A percentile compares a stretch with the other conserved stretches of the same genome.
phyloP scores from a whole-genome alignment of 1,284 basidiomycete species.

The Ceratobasidium sp. region DNA sequence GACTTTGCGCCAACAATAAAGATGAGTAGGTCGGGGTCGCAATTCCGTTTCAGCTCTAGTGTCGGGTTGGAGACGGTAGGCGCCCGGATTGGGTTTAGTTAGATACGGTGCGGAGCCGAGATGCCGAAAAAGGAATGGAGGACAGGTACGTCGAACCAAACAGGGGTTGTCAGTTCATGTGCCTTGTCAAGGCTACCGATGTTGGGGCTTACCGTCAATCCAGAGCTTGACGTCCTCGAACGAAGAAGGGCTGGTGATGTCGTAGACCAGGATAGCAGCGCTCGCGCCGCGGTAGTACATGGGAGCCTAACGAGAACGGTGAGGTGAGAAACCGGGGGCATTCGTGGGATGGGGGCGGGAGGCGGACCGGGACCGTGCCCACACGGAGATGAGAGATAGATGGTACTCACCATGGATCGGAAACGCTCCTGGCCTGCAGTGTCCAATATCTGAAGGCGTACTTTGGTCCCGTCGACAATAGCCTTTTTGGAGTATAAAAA shows the following conservation, averaged over 20 bases:
- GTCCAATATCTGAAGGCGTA: conserved; percentile 84
- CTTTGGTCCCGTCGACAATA: conserved; percentile 82
- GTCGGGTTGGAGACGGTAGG: conserved; percentile 17
- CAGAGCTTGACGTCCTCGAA: conserved; percentile 92
- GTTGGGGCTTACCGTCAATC: conserved; percentile 72
- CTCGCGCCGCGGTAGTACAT: conserved; percentile 99
- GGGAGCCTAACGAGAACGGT: conserved; percentile 67
- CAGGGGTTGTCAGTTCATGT: conserved; percentile 33
- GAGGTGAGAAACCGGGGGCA: conserved; percentile 19
- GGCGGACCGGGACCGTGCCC: too few species aligned
- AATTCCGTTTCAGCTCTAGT: conserved; percentile 86
- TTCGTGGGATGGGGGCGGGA: conserved; percentile 11
- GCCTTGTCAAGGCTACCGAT: conserved; percentile 13
- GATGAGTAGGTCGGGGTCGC: conserved; percentile 79
- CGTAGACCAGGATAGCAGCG: conserved; percentile 94
- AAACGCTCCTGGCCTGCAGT: conserved; percentile 98
- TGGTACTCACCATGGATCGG: conserved; percentile 77
- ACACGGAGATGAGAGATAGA: conserved; percentile 29
- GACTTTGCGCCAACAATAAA: conserved; percentile 91
- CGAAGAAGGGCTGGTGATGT: conserved; percentile 89
- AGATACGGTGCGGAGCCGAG: conserved; percentile 19
- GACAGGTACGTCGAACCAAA: conserved; percentile 21
- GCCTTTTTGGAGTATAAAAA: conserved; percentile 96
- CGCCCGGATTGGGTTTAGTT: conserved; percentile 21
- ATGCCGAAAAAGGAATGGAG: background rate